Percentiles rank a stretch among this genome's conserved stretches.
Evolutionary conservation across 2,329 filamentous ascomycete genomes (phyloP).

Genomic region (Neocatenulostroma microsporum): DNA sequence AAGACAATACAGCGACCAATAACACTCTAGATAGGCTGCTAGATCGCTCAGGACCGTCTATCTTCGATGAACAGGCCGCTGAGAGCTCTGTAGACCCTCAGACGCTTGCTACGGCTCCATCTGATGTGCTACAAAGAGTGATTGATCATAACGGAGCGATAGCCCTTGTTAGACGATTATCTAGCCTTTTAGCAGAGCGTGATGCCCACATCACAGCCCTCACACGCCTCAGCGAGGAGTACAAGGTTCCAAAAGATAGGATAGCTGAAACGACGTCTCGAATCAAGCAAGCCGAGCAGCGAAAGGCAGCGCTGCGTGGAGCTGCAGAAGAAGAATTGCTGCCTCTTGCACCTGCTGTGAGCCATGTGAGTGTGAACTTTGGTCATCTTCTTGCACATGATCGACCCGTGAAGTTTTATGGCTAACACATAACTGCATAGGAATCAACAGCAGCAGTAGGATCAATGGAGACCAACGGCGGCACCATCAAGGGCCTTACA

Average conservation of each 20-base stretch:
- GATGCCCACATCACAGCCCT: constrained; percentile 30
- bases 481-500: constrained; percentile 19
- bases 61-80: constrained; percentile 25
- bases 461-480: too few relatives aligned
- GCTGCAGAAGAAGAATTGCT: constrained; percentile 19
- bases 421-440: too few relatives aligned
- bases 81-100: constrained; percentile 18
- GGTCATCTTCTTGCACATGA: too few relatives aligned
- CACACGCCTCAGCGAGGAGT: constrained; percentile 27
- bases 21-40: constrained; percentile 21
- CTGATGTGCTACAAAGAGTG: constrained; percentile 19
- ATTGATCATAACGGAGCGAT: constrained; percentile 26
- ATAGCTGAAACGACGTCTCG: constrained; percentile 21
- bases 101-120: constrained; percentile 19
- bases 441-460: too few relatives aligned
- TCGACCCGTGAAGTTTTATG: too few relatives aligned
- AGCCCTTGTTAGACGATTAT: constrained; percentile 22
- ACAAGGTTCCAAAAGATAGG: constrained; percentile 22
- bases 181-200: constrained; percentile 23
- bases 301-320: constrained; percentile 18
- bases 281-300: constrained; percentile 23
- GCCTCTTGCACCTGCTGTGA: constrained; percentile 8
- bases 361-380: constrained; percentile 11
- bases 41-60: constrained; percentile 23
- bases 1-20: constrained; percentile 6